Evolutionary conservation across 331 rosid species (phyloP).

Genomic region (Phaseolus coccineus): DNA sequence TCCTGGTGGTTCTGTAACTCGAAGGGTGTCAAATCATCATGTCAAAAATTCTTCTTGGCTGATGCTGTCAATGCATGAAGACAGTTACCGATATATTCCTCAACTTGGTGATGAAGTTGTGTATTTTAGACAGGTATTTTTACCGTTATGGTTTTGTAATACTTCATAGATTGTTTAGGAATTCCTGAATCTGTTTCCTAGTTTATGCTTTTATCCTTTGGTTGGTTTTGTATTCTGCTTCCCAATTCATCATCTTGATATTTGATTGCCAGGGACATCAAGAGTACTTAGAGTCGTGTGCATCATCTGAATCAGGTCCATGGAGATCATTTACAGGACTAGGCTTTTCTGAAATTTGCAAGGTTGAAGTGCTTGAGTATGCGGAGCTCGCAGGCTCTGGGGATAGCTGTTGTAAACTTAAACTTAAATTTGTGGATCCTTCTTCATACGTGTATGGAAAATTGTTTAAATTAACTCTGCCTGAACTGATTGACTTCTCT

Average conservation of each 20-base stretch:
- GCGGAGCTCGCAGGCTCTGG: conserved; percentile 75
- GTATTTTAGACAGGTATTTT: conserved; percentile 78
- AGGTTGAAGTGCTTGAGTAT: conserved; percentile 72
- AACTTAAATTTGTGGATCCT: conserved; percentile 66
- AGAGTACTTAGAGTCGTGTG: conserved; percentile 56
- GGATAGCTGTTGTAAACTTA: conserved; percentile 83
- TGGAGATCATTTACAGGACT: conserved; percentile 57
- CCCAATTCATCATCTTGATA: conserved; percentile 29
- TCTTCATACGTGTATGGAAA: conserved; percentile 56
- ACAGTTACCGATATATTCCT: conserved; percentile 79
- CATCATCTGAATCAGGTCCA: conserved; percentile 49
- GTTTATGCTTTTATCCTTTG: conserved; percentile 23
- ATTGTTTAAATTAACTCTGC: conserved; percentile 65
- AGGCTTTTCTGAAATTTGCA: conserved; percentile 72
- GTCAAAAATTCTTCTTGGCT: conserved; percentile 75
- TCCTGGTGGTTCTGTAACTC: conserved; percentile 45
- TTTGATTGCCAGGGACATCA: conserved; percentile 77
- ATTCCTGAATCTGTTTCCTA: conserved; percentile 42
- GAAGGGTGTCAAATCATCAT: conserved; percentile 49
- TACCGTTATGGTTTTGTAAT: conserved; percentile 1
- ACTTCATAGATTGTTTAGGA: conserved; percentile 34
- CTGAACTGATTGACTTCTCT: conserved; percentile 70
- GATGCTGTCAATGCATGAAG: conserved; percentile 72
- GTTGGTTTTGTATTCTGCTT: conserved; percentile 36
- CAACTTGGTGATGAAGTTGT: conserved; percentile 91